A percentile compares a stretch with the other conserved stretches of the same genome.
Conservation (phyloP, 73 alveolate genomes). For the Blepharisma japonicum region DNA sequence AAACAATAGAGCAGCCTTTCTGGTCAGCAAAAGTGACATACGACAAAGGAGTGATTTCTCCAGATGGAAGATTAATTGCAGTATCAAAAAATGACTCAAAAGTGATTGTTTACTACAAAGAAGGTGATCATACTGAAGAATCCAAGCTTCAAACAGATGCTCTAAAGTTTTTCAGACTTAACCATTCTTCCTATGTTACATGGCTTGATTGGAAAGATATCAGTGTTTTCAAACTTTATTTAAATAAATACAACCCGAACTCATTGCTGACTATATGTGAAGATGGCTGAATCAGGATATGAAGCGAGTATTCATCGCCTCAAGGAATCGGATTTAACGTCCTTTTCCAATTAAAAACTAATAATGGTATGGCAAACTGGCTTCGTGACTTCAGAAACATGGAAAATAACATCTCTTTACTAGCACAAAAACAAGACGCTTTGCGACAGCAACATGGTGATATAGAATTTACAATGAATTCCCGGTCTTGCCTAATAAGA, state of each 20-base stretch:
- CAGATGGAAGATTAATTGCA: conserved; percentile 24
- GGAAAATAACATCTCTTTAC: not conserved
- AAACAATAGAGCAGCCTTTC: not conserved
- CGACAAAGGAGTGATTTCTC: conserved; percentile 8
- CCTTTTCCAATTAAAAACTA: not conserved
- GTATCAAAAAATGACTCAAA: not conserved
- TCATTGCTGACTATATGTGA: not conserved
- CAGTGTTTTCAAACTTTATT: not conserved
- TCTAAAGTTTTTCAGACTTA: not conserved
- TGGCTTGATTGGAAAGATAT: conserved; percentile 9
- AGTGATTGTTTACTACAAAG: conserved; percentile 13
- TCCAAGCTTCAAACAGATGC: too few species aligned
- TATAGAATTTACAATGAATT: not conserved
- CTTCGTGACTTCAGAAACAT: not conserved
- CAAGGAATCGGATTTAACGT: conserved; percentile 18
- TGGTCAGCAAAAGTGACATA: not conserved
- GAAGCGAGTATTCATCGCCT: conserved; percentile 6
- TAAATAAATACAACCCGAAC: conserved; percentile 4
- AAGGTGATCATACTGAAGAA: not conserved
- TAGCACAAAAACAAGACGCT: not conserved
- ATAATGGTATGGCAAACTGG: conserved; percentile 23
- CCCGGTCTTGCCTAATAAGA: conserved; percentile 9
- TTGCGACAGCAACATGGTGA: not conserved
- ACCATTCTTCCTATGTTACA: not conserved
- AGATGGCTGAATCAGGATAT: conserved; percentile 16